Evolutionary conservation across 2,329 filamentous ascomycete genomes (phyloP), one percentile per base, ranked within the genome.

Genomic region (Zymoseptoria tritici): DNA sequence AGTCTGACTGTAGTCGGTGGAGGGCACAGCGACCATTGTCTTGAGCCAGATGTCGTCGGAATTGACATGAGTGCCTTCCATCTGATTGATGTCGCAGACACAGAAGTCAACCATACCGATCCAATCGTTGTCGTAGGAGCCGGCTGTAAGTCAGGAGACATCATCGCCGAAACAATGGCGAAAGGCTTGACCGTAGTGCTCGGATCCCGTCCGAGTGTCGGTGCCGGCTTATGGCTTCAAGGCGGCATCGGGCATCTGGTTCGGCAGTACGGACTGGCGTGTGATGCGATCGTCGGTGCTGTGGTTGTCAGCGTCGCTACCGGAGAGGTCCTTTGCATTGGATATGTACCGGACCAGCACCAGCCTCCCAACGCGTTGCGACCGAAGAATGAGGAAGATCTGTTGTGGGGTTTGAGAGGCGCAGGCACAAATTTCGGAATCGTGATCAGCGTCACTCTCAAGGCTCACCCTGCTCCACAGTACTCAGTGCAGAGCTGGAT

Each of bases 201-300:
- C 2, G 85, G 85, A 2, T 69, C 82, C 24, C 81, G 85, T 5
- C 85, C 85, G 62, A 86, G 83, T 63, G 83, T 87, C 24, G 85
- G 85, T 2, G 79, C 82, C 0, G 85, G 85, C 0, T 64, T 84
- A 13, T 87, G 83, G 83, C 74, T 88, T 53, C 84, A 87, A 74
- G 85, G 85, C 49, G 84, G 85, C 56, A 84, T 87, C 54, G 84
- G 84, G 1, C 83, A 86, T 63, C 73, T 85, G n/a, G 67, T 80
- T 42, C 76, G 84, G 60, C 57, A 76, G 8, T 71, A 84, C 62
- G 84, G 85, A 1, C 81, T 88, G 9, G 62, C 83, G 2, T 86
- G 82, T 63, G 84, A 87, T 63, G 69, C 78, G 52, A 81, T 87
- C 52, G 69, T 86, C n/a, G 84, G 85, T 62, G 84, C 81, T 20